phyloP scores from a whole-genome alignment of 805 yeast species.

The Phaffomyces antillensis region DNA sequence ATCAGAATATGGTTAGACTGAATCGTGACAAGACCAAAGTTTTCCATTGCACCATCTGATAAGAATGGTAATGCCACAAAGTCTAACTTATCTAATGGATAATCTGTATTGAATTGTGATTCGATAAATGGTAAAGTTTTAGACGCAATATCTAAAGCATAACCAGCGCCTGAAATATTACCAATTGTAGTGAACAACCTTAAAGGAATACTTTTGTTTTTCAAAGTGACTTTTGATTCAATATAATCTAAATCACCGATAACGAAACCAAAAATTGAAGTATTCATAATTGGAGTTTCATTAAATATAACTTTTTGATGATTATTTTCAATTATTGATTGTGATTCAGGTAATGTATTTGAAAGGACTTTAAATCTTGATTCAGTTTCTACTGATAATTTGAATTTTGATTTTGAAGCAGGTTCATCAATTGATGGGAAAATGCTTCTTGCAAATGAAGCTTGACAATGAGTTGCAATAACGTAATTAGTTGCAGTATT shows the following conservation, averaged over 20 bases:
- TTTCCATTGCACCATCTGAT: slow-evolving; percentile 76
- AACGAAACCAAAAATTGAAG: slow-evolving; percentile 61
- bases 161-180: slow-evolving; percentile 37
- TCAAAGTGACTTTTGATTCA: slow-evolving; percentile 28
- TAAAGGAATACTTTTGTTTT: slow-evolving; percentile 33
- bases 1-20: slow-evolving; percentile 43
- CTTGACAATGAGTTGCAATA: slow-evolving; percentile 69
- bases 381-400: slow-evolving; percentile 40
- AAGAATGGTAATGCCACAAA: slow-evolving; percentile 63
- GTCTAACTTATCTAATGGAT: slow-evolving; percentile 61
- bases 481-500: slow-evolving; percentile 45
- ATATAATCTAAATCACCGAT: slow-evolving; percentile 59
- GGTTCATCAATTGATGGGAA: slow-evolving; percentile 71
- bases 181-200: slow-evolving; percentile 52
- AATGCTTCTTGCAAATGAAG: slow-evolving; percentile 52
- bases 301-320: slow-evolving; percentile 37
- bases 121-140: slow-evolving; percentile 43
- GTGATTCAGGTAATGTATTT: slow-evolving; percentile 33
- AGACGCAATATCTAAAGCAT: slow-evolving; percentile 42
- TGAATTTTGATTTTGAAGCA: slow-evolving; percentile 42
- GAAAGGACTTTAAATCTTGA: slow-evolving; percentile 43
- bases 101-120: slow-evolving; percentile 34
- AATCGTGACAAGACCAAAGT: slow-evolving; percentile 62
- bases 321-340: slow-evolving; percentile 18
- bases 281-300: slow-evolving; percentile 50